These are phyloP conservation scores for Leccinellum albellum DNA, from an alignment of 768 basidiomycete species.

Conservation along the genomic window DNA sequence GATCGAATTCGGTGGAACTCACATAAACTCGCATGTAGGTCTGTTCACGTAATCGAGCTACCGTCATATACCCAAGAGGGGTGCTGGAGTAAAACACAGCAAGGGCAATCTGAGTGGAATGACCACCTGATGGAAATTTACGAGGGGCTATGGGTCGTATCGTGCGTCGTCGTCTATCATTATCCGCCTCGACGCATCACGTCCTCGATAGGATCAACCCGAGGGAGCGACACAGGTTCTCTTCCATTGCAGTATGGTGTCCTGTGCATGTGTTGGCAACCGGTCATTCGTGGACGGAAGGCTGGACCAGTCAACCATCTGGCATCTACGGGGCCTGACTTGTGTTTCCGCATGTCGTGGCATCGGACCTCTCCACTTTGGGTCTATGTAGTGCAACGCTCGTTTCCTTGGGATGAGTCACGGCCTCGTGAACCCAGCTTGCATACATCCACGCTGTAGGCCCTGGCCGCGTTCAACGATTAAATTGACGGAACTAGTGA, in stretches of 20 bases:
- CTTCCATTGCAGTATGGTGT: not conserved
- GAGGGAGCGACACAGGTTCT: not conserved
- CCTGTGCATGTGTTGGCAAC: not conserved
- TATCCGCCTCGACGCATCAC: not conserved
- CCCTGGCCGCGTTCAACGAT: not conserved
- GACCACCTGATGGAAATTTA: not conserved
- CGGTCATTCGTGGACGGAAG: not conserved
- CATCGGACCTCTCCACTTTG: not conserved
- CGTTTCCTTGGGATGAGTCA: not conserved
- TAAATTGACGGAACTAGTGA: not conserved
- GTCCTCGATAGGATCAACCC: not conserved
- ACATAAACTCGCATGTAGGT: constrained; percentile 7
- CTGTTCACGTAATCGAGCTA: not conserved
- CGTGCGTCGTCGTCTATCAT: not conserved
- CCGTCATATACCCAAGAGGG: not conserved
- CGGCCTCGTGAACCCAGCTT: not conserved
- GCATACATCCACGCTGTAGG: no score
- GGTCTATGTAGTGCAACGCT: not conserved
- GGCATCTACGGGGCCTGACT: not conserved
- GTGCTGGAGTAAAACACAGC: no score
- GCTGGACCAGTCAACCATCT: not conserved
- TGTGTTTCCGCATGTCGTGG: not conserved
- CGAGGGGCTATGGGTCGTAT: not conserved
- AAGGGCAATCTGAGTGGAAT: not conserved
- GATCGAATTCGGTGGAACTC: not conserved